These are phyloP conservation scores for Endogone sp. DNA, from an alignment of 192 early-diverging fungal species.

Conservation along the genomic window DNA sequence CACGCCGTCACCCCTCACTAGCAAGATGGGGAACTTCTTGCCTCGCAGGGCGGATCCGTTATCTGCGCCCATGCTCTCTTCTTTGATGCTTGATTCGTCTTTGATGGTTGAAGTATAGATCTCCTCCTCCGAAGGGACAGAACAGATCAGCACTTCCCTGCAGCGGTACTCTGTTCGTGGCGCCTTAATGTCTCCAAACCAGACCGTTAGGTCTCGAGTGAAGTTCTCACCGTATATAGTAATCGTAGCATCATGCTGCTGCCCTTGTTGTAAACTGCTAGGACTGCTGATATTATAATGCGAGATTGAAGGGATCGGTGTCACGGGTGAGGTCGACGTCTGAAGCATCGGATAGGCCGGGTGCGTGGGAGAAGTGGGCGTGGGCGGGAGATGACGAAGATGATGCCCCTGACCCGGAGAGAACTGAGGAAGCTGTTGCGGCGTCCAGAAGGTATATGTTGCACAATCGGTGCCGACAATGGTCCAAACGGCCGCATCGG, in stretches of 20 bases:
- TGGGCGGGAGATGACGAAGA: slow-evolving; percentile 19
- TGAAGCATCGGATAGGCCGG: slow-evolving; percentile 23
- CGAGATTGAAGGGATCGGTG: slow-evolving; percentile 33
- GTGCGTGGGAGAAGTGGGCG: slow-evolving; percentile 25
- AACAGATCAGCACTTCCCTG: slow-evolving; percentile 37
- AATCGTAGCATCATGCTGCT: slow-evolving; percentile 31
- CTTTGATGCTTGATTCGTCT: not conserved
- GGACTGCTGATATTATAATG: slow-evolving; percentile 21
- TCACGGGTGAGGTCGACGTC: slow-evolving; percentile 1
- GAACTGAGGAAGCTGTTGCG: slow-evolving; percentile 21
- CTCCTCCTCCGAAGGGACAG: slow-evolving; percentile 31
- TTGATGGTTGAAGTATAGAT: slow-evolving; percentile 11
- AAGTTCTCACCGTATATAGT: slow-evolving; percentile 70
- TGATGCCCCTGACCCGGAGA: slow-evolving; percentile 8
- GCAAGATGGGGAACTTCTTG: slow-evolving; percentile 24
- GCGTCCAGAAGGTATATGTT: slow-evolving; percentile 48
- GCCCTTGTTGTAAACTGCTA: slow-evolving; percentile 13
- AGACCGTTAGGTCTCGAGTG: slow-evolving; percentile 61
- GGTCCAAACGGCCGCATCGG: slow-evolving; percentile 91
- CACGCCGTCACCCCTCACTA: slow-evolving; percentile 34
- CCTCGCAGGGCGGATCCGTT: not conserved
- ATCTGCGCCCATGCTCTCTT: not conserved
- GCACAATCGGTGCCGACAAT: slow-evolving; percentile 79
- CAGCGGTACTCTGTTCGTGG: slow-evolving; percentile 42
- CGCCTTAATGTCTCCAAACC: slow-evolving; percentile 64